Percentiles rank a stretch among this genome's conserved stretches.
These are phyloP conservation scores for Suhomyces sp. DNA, from an alignment of 805 yeast genomes.

Conservation along the genomic window DNA sequence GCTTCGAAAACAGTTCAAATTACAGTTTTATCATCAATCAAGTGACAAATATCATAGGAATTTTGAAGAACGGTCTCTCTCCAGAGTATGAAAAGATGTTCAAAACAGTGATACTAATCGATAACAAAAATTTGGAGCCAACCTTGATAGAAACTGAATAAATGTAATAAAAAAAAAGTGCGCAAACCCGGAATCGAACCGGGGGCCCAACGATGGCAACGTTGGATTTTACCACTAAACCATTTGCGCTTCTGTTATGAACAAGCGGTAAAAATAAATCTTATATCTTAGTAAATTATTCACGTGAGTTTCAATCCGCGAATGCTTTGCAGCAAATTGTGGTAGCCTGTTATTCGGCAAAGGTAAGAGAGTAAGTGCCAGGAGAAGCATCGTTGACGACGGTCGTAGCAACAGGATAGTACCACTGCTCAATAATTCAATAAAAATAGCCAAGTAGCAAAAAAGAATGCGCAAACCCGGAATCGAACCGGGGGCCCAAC, in stretches of 20 bases:
- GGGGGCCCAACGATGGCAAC: constrained; percentile 7
- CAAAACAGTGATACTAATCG: background rate
- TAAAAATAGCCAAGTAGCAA: too few relatives aligned
- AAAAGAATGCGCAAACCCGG: constrained; percentile 8
- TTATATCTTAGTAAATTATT: too few relatives aligned
- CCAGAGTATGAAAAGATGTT: background rate
- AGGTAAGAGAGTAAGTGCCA: too few relatives aligned
- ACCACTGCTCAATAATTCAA: too few relatives aligned
- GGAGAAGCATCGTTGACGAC: too few relatives aligned
- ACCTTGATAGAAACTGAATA: background rate
- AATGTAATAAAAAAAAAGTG: background rate
- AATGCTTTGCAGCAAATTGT: too few relatives aligned
- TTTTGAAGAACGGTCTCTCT: background rate
- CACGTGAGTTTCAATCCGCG: too few relatives aligned
- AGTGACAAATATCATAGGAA: background rate
- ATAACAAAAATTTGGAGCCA: constrained; percentile 1
- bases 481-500: constrained; percentile 25
- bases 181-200: constrained; percentile 6
- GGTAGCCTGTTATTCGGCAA: too few relatives aligned
- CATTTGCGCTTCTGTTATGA: constrained; percentile 1
- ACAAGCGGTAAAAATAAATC: too few relatives aligned
- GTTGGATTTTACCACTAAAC: constrained; percentile 5
- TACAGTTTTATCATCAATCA: background rate
- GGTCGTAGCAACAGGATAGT: too few relatives aligned
- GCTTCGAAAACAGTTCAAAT: background rate